These are phyloP conservation scores for Pseudocercospora vitis DNA, from an alignment of 2,329 filamentous ascomycete genomes.

Conservation along the genomic window DNA sequence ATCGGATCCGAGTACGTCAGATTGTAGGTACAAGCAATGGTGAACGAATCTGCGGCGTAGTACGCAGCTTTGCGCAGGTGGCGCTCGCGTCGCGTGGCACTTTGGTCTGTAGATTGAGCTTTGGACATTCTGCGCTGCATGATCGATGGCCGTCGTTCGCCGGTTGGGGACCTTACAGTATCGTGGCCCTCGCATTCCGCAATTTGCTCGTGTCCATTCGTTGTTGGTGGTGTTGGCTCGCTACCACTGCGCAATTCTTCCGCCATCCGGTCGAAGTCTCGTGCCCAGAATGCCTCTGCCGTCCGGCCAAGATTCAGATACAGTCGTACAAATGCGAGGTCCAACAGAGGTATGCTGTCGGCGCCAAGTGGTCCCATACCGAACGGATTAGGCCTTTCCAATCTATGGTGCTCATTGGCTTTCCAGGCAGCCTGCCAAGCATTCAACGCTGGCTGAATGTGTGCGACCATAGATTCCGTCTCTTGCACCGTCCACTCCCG, in stretches of 20 bases:
- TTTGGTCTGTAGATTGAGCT: conserved; percentile 22
- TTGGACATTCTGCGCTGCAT: conserved; percentile 36
- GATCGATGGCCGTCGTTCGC: conserved; percentile 19
- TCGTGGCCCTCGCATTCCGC: conserved; percentile 1
- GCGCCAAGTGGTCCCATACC: conserved; percentile 80
- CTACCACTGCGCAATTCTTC: conserved; percentile 78
- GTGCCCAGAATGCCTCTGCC: conserved; percentile 91
- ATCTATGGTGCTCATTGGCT: conserved; percentile 77
- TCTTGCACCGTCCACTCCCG: conserved; percentile 88
- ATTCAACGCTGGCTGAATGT: conserved; percentile 89
- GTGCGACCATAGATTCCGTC: conserved; percentile 91
- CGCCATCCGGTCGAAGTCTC: conserved; percentile 89
- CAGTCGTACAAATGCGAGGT: conserved; percentile 86
- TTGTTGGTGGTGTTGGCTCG: conserved; percentile 50
- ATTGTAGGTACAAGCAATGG: conserved; percentile 82
- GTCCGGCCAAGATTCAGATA: conserved; percentile 91
- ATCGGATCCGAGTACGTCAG: conserved; percentile 82
- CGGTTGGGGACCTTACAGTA: conserved; percentile 9
- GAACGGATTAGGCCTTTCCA: conserved; percentile 81
- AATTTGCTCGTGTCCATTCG: conserved; percentile 59
- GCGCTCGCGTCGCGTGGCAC: conserved; percentile 67
- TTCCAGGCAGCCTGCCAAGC: conserved; percentile 95
- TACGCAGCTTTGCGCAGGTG: conserved; percentile 92
- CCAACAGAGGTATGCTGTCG: conserved; percentile 85
- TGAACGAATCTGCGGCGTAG: conserved; percentile 87